Evolutionary conservation across 306 rosid species (phyloP).

Genomic region (Gastrolobium bilobum): DNA sequence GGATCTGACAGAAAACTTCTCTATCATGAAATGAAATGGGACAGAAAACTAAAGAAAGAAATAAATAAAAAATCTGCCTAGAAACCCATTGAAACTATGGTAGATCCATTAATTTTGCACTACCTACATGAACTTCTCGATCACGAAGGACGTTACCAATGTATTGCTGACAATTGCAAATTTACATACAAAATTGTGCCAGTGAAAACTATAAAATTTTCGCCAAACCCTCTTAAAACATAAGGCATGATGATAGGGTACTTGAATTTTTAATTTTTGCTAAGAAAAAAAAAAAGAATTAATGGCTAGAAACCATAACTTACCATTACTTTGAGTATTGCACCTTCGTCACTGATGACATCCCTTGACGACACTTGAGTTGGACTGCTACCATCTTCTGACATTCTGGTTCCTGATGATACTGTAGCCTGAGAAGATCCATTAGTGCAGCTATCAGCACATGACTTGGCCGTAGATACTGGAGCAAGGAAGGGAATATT

Average conservation of each 20-base stretch:
- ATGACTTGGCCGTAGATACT: constrained; percentile 65
- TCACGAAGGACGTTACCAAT: background rate
- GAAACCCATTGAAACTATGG: constrained; percentile 10
- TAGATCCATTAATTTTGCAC: background rate
- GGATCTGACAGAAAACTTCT: constrained; percentile 5
- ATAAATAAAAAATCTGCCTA: background rate
- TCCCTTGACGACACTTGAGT: constrained; percentile 84
- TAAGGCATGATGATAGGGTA: constrained; percentile 3
- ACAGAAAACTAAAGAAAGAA: background rate
- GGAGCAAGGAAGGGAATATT: constrained; percentile 64
- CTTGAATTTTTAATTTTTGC: background rate
- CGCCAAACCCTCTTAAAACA: constrained; percentile 4
- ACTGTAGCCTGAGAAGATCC: constrained; percentile 90
- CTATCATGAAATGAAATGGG: background rate
- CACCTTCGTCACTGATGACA: constrained; percentile 78
- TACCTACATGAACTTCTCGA: background rate
- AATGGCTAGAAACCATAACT: constrained; percentile 46
- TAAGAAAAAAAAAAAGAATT: background rate
- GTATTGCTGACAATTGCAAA: constrained; percentile 22
- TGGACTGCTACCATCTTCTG: constrained; percentile 94
- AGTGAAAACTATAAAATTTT: constrained; percentile 8
- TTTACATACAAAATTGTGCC: background rate
- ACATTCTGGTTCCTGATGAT: constrained; percentile 74
- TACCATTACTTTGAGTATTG: constrained; percentile 97
- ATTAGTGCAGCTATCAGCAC: constrained; percentile 77